Evolutionary conservation across 768 basidiomycete species (phyloP).

Genomic region (Xanthoconium stramineum): DNA sequence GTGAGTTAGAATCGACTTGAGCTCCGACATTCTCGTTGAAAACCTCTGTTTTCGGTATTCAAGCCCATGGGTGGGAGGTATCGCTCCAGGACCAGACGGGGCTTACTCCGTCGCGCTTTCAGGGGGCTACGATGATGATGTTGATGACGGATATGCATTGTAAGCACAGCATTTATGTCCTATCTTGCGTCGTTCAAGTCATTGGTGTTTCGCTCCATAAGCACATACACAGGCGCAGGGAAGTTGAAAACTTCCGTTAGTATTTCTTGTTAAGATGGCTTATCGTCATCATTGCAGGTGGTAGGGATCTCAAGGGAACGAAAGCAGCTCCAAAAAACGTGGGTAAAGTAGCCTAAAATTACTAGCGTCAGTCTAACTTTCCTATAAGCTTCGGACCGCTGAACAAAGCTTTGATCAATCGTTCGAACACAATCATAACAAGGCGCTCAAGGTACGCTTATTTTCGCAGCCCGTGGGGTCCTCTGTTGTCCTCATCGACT

Average conservation of each 20-base stretch:
- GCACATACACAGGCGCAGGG: conserved; percentile 82
- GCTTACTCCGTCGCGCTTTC: conserved; percentile 85
- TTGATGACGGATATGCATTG: conserved; percentile 82
- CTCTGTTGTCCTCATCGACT: background rate
- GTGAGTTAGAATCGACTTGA: conserved; percentile 42
- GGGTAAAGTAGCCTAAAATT: conserved; percentile 14
- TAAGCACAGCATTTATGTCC: conserved; percentile 37
- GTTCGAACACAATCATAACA: conserved; percentile 73
- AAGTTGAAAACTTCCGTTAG: background rate
- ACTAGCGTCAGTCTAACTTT: background rate
- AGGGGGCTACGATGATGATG: conserved; percentile 86
- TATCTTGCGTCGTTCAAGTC: background rate
- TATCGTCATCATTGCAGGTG: conserved; percentile 44
- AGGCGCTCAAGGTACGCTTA: conserved; percentile 53
- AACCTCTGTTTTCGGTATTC: background rate
- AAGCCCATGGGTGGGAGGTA: conserved; percentile 84
- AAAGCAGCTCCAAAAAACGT: conserved; percentile 82
- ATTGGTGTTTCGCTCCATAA: conserved; percentile 25
- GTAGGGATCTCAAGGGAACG: conserved; percentile 84
- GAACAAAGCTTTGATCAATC: conserved; percentile 82
- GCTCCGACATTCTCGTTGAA: background rate
- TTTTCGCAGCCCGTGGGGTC: background rate
- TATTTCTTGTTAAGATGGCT: background rate
- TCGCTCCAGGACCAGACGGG: conserved; percentile 56
- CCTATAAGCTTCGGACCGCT: conserved; percentile 74